A percentile compares a stretch with the other conserved stretches of the same genome.
Evolutionary conservation across 2,329 filamentous ascomycete genomes (phyloP).

Genomic region (Rugonectria rugulosa): DNA sequence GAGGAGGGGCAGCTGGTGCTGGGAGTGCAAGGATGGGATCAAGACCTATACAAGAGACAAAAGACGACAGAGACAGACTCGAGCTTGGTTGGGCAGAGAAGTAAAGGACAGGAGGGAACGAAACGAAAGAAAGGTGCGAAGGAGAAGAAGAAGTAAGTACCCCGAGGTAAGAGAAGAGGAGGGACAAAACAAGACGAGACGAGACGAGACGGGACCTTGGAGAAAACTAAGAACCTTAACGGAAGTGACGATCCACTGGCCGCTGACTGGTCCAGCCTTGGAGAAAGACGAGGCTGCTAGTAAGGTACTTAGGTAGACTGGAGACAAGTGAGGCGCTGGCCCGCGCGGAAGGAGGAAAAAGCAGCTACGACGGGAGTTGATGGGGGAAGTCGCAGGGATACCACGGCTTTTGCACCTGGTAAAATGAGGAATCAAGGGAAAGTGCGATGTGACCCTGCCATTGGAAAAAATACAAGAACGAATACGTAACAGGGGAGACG

Average conservation of each 20-base stretch:
- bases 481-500: no score
- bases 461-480: no score
- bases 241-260: constrained; percentile 40
- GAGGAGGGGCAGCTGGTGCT: constrained; percentile 9
- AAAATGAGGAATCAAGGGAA: not conserved
- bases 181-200: not conserved
- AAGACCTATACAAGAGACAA: constrained; percentile 3
- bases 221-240: constrained; percentile 40
- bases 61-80: not conserved
- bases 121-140: constrained; percentile 11
- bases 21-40: not conserved
- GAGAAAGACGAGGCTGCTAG: constrained; percentile 28
- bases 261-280: constrained; percentile 25
- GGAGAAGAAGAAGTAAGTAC: constrained; percentile 8
- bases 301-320: constrained; percentile 11
- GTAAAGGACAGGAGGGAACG: not conserved
- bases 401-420: not conserved
- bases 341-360: constrained; percentile 28
- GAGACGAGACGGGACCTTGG: constrained; percentile 20
- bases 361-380: no score
- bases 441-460: constrained; percentile 9
- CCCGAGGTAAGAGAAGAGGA: not conserved
- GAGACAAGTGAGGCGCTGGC: no score
- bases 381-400: constrained; percentile 23
- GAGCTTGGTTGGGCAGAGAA: not conserved